phyloP scores from a whole-genome alignment of 768 basidiomycete species.

The Leccinum rimulosum region DNA sequence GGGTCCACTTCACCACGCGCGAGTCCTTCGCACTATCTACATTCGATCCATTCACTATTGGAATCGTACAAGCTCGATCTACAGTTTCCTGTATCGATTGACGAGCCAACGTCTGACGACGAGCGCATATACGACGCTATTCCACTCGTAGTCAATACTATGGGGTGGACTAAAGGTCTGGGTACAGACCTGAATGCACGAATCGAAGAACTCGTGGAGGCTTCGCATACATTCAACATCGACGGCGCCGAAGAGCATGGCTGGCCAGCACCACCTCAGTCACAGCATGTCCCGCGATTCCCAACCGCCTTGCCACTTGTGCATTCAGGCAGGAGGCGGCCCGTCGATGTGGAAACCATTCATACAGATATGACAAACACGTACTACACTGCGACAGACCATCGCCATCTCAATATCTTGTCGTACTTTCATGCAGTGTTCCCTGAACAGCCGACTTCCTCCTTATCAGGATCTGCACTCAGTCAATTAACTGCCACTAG shows the following conservation, averaged over 20 bases:
- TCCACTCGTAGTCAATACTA: slow-evolving; percentile 91
- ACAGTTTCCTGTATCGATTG: slow-evolving; percentile 41
- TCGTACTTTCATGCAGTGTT: slow-evolving; percentile 71
- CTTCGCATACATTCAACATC: slow-evolving; percentile 38
- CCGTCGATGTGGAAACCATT: slow-evolving; percentile 40
- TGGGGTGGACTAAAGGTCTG: slow-evolving; percentile 96
- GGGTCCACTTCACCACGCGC: slow-evolving; percentile 77
- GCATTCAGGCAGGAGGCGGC: background rate
- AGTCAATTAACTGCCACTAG: slow-evolving; percentile 37
- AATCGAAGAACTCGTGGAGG: slow-evolving; percentile 64
- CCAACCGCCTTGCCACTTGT: background rate
- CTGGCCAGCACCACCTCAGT: slow-evolving; percentile 16
- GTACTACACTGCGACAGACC: slow-evolving; percentile 53
- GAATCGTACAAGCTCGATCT: slow-evolving; percentile 70
- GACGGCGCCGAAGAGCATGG: slow-evolving; percentile 21
- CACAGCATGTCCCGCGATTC: slow-evolving; percentile 6
- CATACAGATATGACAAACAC: slow-evolving; percentile 32
- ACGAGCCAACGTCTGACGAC: slow-evolving; percentile 30
- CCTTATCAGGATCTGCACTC: slow-evolving; percentile 16
- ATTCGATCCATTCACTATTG: slow-evolving; percentile 62
- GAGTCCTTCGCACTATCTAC: slow-evolving; percentile 73
- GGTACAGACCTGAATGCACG: slow-evolving; percentile 74
- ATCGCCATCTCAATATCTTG: slow-evolving; percentile 65
- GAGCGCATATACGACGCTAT: slow-evolving; percentile 53
- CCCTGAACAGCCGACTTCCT: slow-evolving; percentile 31